Evolutionary conservation across 257 asterid species (phyloP).

Genomic region (Verbena officinalis): DNA sequence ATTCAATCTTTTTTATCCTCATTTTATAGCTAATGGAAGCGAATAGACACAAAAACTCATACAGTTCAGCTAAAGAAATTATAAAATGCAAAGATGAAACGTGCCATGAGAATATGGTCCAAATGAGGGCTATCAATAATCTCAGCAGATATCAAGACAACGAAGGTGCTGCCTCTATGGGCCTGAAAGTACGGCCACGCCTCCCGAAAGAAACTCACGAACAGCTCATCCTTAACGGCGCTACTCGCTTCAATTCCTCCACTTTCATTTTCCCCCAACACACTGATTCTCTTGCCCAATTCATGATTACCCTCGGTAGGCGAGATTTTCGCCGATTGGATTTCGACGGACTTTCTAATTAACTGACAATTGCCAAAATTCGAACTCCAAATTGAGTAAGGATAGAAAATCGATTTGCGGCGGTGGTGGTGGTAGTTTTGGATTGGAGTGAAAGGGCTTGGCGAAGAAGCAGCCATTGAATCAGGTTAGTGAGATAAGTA

Average conservation of each 20-base stretch:
- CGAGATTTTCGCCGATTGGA: slow-evolving; percentile 23
- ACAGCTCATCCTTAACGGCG: slow-evolving; percentile 67
- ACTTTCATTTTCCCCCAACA: slow-evolving; percentile 43
- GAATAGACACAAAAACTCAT: background rate
- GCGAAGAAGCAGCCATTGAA: slow-evolving; percentile 55
- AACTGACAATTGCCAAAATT: slow-evolving; percentile 4
- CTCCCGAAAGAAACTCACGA: slow-evolving; percentile 83
- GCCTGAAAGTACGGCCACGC: slow-evolving; percentile 92
- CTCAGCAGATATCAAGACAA: slow-evolving; percentile 81
- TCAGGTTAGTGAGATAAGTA: background rate
- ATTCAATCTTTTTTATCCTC: background rate
- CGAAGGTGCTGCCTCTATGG: slow-evolving; percentile 94
- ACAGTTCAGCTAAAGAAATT: background rate
- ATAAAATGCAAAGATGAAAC: slow-evolving; percentile 26
- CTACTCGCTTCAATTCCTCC: slow-evolving; percentile 41
- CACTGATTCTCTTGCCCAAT: slow-evolving; percentile 33
- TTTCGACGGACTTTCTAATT: slow-evolving; percentile 26
- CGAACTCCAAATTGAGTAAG: slow-evolving; percentile 26
- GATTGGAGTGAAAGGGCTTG: slow-evolving; percentile 37
- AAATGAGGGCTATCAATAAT: slow-evolving; percentile 73
- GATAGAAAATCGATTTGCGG: background rate
- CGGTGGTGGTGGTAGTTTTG: slow-evolving; percentile 31
- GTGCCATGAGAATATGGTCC: slow-evolving; percentile 81
- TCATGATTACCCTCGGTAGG: slow-evolving; percentile 15
- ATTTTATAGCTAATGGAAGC: background rate